Percentiles rank a stretch among this genome's conserved stretches.
Conservation (phyloP, 371 early-diverging fungal genomes). For the Lichtheimia corymbifera region DNA sequence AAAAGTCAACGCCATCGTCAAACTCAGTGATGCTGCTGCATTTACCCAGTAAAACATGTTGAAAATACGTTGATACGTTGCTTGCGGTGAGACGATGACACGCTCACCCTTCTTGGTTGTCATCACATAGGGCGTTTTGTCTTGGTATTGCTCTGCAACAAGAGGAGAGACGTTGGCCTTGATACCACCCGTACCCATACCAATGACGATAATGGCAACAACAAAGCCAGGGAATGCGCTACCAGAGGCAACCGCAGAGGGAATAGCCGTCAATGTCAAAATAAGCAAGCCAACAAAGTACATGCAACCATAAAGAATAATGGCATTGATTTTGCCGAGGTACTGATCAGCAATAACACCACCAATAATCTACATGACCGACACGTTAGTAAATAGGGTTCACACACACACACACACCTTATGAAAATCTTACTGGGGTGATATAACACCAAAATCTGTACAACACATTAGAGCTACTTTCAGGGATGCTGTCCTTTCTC, state of each 20-base stretch:
- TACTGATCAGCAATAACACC: conserved; percentile 82
- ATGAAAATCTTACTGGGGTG: conserved; percentile 46
- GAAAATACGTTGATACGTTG: conserved; percentile 49
- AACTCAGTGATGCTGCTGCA: too few species aligned
- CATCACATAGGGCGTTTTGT: conserved; percentile 27
- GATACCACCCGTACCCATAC: conserved; percentile 61
- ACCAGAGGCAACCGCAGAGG: conserved; percentile 50
- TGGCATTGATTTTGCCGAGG: conserved; percentile 83
- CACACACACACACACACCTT: background rate
- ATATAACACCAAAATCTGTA: conserved; percentile 72
- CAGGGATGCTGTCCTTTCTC: background rate
- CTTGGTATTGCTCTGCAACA: conserved; percentile 51
- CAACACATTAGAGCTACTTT: conserved; percentile 3
- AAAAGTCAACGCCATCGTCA: too few species aligned
- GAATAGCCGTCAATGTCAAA: conserved; percentile 64
- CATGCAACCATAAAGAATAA: conserved; percentile 61
- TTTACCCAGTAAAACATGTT: conserved; percentile 59
- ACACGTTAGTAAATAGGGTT: background rate
- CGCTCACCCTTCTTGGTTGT: conserved; percentile 31
- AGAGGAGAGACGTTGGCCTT: conserved; percentile 53
- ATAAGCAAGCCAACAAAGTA: conserved; percentile 74
- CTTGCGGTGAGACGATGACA: conserved; percentile 52
- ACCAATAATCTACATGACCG: conserved; percentile 46
- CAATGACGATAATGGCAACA: conserved; percentile 71
- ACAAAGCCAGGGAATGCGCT: conserved; percentile 68